phyloP scores from a whole-genome alignment of 768 basidiomycete genomes.

The Tubosaeta brunneosetosa region DNA sequence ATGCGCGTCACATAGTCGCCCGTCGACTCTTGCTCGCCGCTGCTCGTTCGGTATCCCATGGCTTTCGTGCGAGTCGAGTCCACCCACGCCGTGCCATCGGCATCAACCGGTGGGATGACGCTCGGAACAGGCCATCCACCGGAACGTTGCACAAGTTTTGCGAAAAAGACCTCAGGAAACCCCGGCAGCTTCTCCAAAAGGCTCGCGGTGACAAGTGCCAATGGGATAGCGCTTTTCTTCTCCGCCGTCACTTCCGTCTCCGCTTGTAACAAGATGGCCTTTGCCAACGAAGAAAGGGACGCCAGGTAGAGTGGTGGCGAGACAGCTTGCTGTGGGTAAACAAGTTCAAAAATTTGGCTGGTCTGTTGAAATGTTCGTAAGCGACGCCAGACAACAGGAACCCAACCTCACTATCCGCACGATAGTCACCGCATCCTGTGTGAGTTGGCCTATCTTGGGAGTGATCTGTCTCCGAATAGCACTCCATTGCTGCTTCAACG shows the following conservation, averaged over 20 bases:
- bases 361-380: constrained; percentile 28
- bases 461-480: constrained; percentile 72
- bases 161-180: constrained; percentile 76
- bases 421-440: constrained; percentile 61
- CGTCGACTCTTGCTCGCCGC: constrained; percentile 45
- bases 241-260: constrained; percentile 92
- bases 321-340: constrained; percentile 30
- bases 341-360: constrained; percentile 39
- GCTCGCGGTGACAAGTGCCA: constrained; percentile 66
- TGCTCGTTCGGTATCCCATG: constrained; percentile 50
- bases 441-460: constrained; percentile 84
- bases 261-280: constrained; percentile 84
- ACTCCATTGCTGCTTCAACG: constrained; percentile 58
- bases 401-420: constrained; percentile 52
- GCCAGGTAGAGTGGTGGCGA: constrained; percentile 57
- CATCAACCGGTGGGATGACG: constrained; percentile 49
- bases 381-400: constrained; percentile 7
- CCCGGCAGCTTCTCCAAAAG: constrained; percentile 54
- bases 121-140: constrained; percentile 85
- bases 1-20: constrained; percentile 65
- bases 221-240: constrained; percentile 75
- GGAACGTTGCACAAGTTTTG: constrained; percentile 79
- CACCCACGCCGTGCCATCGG: constrained; percentile 45
- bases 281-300: constrained; percentile 82
- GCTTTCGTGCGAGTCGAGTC: constrained; percentile 43